Evolutionary conservation across 108 stramenopile genomes (phyloP).

Genomic region (Skeletonema marinoi): DNA sequence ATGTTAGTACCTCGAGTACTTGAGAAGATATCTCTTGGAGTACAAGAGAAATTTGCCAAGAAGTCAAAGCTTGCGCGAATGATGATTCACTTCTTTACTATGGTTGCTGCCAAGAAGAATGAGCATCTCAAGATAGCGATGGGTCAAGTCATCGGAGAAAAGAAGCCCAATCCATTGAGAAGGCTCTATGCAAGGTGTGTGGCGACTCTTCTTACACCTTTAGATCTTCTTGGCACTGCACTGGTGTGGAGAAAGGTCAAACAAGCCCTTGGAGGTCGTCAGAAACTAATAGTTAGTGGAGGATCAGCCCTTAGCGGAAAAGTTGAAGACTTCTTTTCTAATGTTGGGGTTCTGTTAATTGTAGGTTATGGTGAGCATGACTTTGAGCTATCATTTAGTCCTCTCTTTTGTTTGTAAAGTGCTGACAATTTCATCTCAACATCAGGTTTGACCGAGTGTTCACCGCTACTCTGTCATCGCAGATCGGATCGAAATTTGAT

Average conservation of each 20-base stretch:
- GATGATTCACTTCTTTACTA: conserved; percentile 27
- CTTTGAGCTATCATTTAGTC: not conserved
- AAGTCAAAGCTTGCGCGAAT: conserved; percentile 21
- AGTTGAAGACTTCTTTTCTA: conserved; percentile 57
- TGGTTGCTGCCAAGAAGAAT: conserved; percentile 23
- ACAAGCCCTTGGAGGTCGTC: conserved; percentile 47
- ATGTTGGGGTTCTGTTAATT: conserved; percentile 8
- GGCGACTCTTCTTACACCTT: conserved; percentile 20
- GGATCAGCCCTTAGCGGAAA: conserved; percentile 42
- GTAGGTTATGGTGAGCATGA: not conserved
- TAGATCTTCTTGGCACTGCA: conserved; percentile 33
- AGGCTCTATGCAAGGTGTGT: conserved; percentile 19
- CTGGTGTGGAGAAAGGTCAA: conserved; percentile 60
- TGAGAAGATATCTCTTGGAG: conserved; percentile 48
- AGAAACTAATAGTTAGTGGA: conserved; percentile 53
- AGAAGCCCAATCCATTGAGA: conserved; percentile 21
- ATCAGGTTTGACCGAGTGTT: conserved; percentile 10
- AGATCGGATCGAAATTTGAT: conserved; percentile 49
- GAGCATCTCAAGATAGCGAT: conserved; percentile 25
- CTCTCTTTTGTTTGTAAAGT: not conserved
- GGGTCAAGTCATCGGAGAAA: conserved; percentile 28
- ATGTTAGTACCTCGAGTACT: conserved; percentile 58
- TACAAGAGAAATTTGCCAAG: conserved; percentile 45
- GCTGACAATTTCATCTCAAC: not conserved
- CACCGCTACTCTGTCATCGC: conserved; percentile 57